These are phyloP conservation scores for Apiospora aurea DNA, from an alignment of 2,329 filamentous ascomycete species.

Conservation along the genomic window DNA sequence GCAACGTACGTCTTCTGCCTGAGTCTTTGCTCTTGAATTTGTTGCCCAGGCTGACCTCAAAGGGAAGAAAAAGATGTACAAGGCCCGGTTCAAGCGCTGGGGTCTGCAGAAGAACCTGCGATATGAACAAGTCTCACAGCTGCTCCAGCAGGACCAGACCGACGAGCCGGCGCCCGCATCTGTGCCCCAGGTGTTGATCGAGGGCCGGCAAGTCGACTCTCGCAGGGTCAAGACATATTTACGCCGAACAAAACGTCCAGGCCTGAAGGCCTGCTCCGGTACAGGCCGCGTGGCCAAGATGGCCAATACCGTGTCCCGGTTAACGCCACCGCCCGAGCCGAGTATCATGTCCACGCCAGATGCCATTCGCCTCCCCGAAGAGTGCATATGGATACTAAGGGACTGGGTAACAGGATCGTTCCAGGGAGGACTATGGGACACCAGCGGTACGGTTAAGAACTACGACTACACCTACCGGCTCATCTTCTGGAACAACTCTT, in stretches of 20 bases:
- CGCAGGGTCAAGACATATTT: constrained; percentile 10
- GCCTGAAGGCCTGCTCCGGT: not conserved
- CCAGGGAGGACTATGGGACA: constrained; percentile 8
- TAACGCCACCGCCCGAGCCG: constrained; percentile 12
- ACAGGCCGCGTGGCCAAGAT: constrained; percentile 10
- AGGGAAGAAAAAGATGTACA: constrained; percentile 23
- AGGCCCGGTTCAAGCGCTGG: constrained; percentile 20
- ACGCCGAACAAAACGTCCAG: constrained; percentile 21
- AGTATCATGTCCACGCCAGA: constrained; percentile 9
- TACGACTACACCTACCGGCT: constrained; percentile 17
- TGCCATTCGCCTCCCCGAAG: constrained; percentile 10
- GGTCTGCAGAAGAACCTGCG: constrained; percentile 19
- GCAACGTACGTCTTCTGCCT: constrained; percentile 12
- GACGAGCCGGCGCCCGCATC: not conserved
- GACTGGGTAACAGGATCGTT: constrained; percentile 2
- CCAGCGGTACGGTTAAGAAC: constrained; percentile 2
- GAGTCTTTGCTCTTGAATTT: not conserved
- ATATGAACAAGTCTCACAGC: constrained; percentile 16
- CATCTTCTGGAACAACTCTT: constrained; percentile 20
- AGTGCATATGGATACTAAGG: constrained; percentile 13
- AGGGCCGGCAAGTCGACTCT: constrained; percentile 18
- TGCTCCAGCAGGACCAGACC: constrained; percentile 2
- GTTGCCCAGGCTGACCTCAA: not conserved
- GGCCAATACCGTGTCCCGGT: not conserved
- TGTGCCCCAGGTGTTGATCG: constrained; percentile 12